These are phyloP conservation scores for Penicillium dipodomyicola DNA, from an alignment of 495 filamentous ascomycete species.

Conservation along the genomic window DNA sequence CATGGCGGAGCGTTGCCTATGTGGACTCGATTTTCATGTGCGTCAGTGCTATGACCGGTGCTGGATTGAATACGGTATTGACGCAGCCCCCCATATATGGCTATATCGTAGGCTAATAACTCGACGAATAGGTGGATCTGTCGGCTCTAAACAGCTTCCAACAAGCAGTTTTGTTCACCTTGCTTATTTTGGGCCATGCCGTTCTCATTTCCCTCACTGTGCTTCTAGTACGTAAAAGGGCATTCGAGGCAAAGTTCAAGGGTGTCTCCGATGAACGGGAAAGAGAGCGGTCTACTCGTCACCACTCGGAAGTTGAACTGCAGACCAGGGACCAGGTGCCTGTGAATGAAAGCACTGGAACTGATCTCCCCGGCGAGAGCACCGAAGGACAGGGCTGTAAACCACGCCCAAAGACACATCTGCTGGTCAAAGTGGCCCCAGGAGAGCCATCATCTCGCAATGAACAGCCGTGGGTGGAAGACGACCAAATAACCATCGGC, in stretches of 20 bases:
- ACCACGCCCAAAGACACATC: not conserved
- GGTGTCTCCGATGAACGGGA: conserved; percentile 51
- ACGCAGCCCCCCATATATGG: not conserved
- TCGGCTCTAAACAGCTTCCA: conserved; percentile 76
- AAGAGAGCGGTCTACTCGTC: conserved; percentile 14
- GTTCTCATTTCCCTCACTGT: conserved; percentile 44
- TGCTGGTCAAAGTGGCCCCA: conserved; percentile 1
- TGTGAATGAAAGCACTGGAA: not conserved
- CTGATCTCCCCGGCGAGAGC: conserved; percentile 4
- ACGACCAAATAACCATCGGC: conserved; percentile 38
- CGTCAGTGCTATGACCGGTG: conserved; percentile 76
- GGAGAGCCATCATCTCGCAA: conserved; percentile 11
- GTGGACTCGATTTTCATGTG: conserved; percentile 73
- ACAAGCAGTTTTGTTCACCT: conserved; percentile 68
- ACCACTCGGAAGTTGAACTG: conserved; percentile 13
- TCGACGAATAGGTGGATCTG: conserved; percentile 50
- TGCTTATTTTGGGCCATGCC: conserved; percentile 70
- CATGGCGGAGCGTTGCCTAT: conserved; percentile 62
- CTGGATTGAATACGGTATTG: conserved; percentile 69
- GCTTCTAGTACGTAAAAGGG: conserved; percentile 59
- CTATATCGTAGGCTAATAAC: conserved; percentile 8
- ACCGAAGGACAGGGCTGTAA: not conserved
- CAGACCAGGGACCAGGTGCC: conserved; percentile 1
- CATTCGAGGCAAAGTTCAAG: conserved; percentile 67
- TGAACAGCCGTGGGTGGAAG: conserved; percentile 25